Base-by-base conservation (phyloP, 306 rosid species). In the Senna siamea region DNA sequence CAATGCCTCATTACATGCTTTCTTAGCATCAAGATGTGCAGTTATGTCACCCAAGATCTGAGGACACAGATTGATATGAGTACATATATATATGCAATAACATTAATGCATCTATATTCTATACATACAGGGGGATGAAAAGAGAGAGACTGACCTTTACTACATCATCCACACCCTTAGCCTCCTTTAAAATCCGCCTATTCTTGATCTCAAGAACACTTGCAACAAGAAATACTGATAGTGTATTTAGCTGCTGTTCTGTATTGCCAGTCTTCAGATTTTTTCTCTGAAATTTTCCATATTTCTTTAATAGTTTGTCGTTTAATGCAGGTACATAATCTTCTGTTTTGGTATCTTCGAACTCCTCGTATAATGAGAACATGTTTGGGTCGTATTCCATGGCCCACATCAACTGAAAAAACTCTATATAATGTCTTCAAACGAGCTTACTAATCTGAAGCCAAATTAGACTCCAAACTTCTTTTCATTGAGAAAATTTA, bases 401-500 rank as follows among this genome's bases (percentile, higher is more conserved):
- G 74, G 82, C 93, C 98, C 98, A 93, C 86, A 91, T 93, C 83
- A 93, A 63, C 98, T 93, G 92, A 89, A 93, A 93, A 82, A 85
- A 91, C 86, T 84, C 88, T 79, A 86, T 82, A 86, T 88, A 80
- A 88, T 82, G 86, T 82, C 88, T 82, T 80, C 80, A 81, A 85
- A 75, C 81, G 81, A 75, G 80, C 77, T 71, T 38, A 75, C 50
- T 55, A 71, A 82, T 63, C 35, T 32, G 78, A 80, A 59, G 46
- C 60, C 60, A 78, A 71, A 53, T 19, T 53, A 46, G 41, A 57
- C 41, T 77, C 65, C 46, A 76, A 72, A 69, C 55, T 20, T 70
- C 50, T 71, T 79, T 26, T 64, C 64, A 68, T 69, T 28, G 54
- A 48, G 14, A 46, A 78, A 85, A 51, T n/a, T 75, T 54, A 66